Percentiles rank a stretch among this genome's conserved stretches.
These are phyloP conservation scores for Citrus inodora DNA, from an alignment of 345 rosid genomes.

Conservation along the genomic window DNA sequence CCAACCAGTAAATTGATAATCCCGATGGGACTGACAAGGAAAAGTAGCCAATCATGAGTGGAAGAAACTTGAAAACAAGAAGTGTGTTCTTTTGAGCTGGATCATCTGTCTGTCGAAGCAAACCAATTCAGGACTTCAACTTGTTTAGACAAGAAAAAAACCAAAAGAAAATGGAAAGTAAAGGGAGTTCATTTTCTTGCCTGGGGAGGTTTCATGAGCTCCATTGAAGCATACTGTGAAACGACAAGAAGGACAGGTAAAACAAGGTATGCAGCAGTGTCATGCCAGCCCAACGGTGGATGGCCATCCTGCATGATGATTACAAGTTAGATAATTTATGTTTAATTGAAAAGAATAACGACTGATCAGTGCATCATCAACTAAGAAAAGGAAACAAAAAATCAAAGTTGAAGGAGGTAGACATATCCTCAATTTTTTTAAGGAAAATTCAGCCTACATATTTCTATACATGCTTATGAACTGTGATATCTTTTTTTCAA, in stretches of 20 bases:
- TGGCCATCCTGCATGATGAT: slow-evolving; percentile 76
- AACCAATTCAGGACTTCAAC: slow-evolving; percentile 6
- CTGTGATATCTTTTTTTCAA: background rate
- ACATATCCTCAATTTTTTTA: background rate
- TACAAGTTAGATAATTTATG: slow-evolving; percentile 14
- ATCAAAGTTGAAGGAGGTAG: background rate
- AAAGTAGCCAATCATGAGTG: slow-evolving; percentile 97
- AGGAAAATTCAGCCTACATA: background rate
- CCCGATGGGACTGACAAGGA: slow-evolving; percentile 99
- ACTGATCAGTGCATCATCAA: background rate
- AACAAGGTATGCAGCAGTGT: slow-evolving; percentile 94
- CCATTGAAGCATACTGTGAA: slow-evolving; percentile 94
- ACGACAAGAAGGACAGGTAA: slow-evolving; percentile 87
- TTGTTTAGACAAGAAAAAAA: background rate
- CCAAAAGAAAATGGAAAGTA: slow-evolving; percentile 1
- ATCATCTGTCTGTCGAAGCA: slow-evolving; percentile 78
- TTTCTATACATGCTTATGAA: slow-evolving; percentile 2
- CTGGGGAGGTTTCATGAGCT: slow-evolving; percentile 99
- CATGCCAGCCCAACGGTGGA: slow-evolving; percentile 94
- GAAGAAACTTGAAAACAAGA: slow-evolving; percentile 93
- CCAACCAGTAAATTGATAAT: slow-evolving; percentile 92
- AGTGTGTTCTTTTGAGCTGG: slow-evolving; percentile 96
- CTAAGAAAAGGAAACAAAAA: slow-evolving; percentile 4
- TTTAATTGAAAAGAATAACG: background rate
- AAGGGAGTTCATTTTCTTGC: slow-evolving; percentile 37